Conservation (phyloP, 257 asterid species). For the Salvia hispanica region DNA sequence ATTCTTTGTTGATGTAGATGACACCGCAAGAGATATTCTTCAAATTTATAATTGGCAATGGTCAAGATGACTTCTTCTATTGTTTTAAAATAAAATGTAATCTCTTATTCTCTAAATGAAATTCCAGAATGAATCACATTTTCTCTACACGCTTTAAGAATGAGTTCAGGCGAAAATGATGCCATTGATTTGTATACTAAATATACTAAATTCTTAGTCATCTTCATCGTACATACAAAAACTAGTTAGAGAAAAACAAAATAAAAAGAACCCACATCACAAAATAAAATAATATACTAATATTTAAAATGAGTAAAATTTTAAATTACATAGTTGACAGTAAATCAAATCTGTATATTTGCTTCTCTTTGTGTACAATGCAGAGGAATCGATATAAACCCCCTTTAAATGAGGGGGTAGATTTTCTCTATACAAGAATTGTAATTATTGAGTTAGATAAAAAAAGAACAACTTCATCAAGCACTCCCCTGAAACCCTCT, state of each 20-base stretch:
- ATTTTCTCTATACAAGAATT: conserved; percentile 66
- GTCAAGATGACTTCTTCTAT: neutral
- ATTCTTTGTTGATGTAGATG: conserved; percentile 10
- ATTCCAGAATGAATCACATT: too few relatives aligned
- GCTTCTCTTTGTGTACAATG: conserved; percentile 53
- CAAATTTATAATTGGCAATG: conserved; percentile 13
- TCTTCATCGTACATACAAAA: neutral
- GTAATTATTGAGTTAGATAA: conserved; percentile 40
- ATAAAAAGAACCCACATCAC: neutral
- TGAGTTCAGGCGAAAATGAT: neutral
- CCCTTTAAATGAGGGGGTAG: conserved; percentile 57
- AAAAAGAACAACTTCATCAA: conserved; percentile 35
- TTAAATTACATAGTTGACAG: conserved; percentile 19
- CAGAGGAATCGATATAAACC: conserved; percentile 35
- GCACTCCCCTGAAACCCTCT: conserved; percentile 29
- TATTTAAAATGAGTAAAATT: neutral
- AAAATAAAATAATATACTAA: neutral
- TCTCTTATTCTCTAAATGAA: too few relatives aligned
- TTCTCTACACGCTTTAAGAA: too few relatives aligned
- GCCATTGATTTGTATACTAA: neutral
- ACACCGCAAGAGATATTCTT: neutral
- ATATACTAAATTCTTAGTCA: neutral
- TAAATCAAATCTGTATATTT: conserved; percentile 46
- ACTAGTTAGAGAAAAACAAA: neutral
- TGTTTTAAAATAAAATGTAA: too few relatives aligned